Evolutionary conservation across 2,329 filamentous ascomycete genomes (phyloP), one percentile per base, ranked within the genome.

Genomic region (Colletotrichum gigasporum): DNA sequence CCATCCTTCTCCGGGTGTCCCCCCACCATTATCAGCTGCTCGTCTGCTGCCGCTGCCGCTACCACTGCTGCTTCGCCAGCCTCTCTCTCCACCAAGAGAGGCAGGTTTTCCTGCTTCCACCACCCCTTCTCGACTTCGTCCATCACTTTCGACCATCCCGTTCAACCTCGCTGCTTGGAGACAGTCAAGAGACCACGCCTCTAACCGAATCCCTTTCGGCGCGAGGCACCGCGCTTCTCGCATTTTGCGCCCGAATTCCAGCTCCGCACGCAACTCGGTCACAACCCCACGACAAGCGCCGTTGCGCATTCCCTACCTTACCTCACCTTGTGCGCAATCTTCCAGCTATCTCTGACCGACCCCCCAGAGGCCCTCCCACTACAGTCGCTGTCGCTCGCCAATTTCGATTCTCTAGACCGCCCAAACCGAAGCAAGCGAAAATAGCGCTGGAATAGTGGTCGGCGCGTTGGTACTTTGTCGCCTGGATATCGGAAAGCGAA

Each of bases 51-150:
- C 32, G 6, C 44, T 58, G 50, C 58, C 58, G 26, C 51, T 61
- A 34, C 20, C 20, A 51, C 37, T 16, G 41, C 16, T 24, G 34
- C 34, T 65, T 48, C 16, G 34, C 62, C 56, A 62, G 62, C 62
- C 62, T 64, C 61, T 45, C 52, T 65, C 56, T 62, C 62, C 62
- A 55, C 56, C 62, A 51, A 18, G 42, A 65, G 56, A 62, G 62
- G 56, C 57, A 65, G 56, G 35, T 62, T 65, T 51, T 55, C 55
- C 50, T 65, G 42, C 42, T 65, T 14, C 50, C 48, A 50, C 48
- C 42, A 50, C 45, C 42, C 14, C 18, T 44, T 44, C 14, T 35
- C 16, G 26, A 47, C 55, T 32, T 54, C 26, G 45, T 26, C 16
- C 61, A 48, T 24, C 54, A 9, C 28, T 34, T 14, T 14, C 50